Evolutionary conservation across 169 alveolate genomes (phyloP).

Genomic region (Toxoplasma gondii): DNA sequence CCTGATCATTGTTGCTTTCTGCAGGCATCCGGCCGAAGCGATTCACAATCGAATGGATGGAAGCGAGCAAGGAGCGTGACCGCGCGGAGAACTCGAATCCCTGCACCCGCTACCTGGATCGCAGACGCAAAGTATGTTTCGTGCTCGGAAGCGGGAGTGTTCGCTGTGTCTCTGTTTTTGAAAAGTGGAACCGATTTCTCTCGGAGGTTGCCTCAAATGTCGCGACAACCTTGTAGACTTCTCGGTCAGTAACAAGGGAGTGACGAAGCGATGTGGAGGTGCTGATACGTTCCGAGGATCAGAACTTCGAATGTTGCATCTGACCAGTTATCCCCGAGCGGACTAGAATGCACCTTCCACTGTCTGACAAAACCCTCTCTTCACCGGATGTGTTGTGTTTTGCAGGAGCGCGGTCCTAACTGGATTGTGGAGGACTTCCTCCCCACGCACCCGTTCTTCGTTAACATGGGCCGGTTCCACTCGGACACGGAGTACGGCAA

Average conservation of each 20-base stretch:
- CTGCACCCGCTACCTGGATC: constrained; percentile 83
- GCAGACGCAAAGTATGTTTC: constrained; percentile 80
- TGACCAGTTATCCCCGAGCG: no score
- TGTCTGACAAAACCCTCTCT: no score
- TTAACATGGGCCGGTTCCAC: background rate
- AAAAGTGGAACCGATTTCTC: no score
- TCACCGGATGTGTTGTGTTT: background rate
- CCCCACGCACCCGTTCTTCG: constrained; percentile 84
- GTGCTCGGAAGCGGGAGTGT: background rate
- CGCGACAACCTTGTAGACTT: no score
- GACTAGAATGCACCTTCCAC: no score
- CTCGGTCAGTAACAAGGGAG: no score
- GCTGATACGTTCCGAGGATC: no score
- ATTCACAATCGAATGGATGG: constrained; percentile 88
- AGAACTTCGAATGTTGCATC: no score
- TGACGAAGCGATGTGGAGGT: no score
- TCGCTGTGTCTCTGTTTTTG: no score
- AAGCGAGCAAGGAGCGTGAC: constrained; percentile 88
- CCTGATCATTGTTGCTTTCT: background rate
- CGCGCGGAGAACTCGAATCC: constrained; percentile 91
- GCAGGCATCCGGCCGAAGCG: constrained; percentile 88
- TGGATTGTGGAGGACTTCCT: constrained; percentile 85
- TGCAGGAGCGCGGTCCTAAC: constrained; percentile 87
- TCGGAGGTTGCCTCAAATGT: no score
- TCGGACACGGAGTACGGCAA: background rate